Evolutionary conservation across 805 yeast species (phyloP), one percentile per base, ranked within the genome.

Genomic region (Candida stauntonica): DNA sequence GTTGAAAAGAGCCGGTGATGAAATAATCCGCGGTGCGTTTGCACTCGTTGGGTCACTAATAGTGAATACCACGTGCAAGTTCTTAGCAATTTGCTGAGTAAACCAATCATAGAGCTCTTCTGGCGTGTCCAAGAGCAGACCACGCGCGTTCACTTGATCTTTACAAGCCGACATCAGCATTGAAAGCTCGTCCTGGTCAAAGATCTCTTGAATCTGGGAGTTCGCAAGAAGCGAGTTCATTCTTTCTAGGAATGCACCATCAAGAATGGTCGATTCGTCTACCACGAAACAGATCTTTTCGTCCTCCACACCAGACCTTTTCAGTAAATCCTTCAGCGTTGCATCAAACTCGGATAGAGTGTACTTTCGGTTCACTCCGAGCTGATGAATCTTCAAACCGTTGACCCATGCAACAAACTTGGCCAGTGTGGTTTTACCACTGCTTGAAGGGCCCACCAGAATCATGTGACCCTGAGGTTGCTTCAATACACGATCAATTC

Each of bases 221-320:
- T 91, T 91, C 0, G 97, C 96, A 27, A 91, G 68, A n/a, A 91
- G 63, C 0, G 95, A 86, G 51, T 91, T 91, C 93, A 91, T 87
- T 44, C 95, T 66, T 58, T 91, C 98, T 21, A 91, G 61, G 53
- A 89, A 91, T 0, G 93, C 68, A 0, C 94, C 69, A 24, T 86
- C 89, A 29, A 79, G 50, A 35, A 88, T 75, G 20, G 81, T 76
- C 0, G 94, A 78, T 50, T 91, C 96, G 48, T 87, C 95, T 15
- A 91, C 70, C 16, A 89, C 65, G 39, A 86, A 75, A 47, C 95
- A 84, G 0, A 79, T 58, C 36, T 68, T 72, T 47, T 81, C 81
- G 5, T 83, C 86, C 2, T 68, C 61, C 13, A 72, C 60, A 29
- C 79, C 77, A 14, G 76, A 62, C 26, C 67, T 52, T 24, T 62